A percentile compares a stretch with the other conserved stretches of the same genome.
Conservation (phyloP, 305 asterid genomes). For the Lippia alba region DNA sequence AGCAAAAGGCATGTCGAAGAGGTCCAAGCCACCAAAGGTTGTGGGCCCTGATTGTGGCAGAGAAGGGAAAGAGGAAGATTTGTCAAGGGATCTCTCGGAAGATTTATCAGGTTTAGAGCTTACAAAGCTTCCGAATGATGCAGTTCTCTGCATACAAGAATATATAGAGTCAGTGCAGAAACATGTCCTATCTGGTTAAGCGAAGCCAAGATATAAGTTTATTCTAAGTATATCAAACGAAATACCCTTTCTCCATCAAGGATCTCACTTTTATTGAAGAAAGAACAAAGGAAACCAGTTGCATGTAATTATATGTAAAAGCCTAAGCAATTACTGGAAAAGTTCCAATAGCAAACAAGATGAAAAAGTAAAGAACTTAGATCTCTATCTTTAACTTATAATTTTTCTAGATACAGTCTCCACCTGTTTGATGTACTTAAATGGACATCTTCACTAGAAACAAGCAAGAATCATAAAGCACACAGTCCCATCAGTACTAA, state of each 20-base stretch:
- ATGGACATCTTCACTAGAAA: background rate
- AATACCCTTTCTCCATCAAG: background rate
- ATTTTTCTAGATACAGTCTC: slow-evolving; percentile 3
- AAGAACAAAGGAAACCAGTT: background rate
- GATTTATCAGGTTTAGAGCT: slow-evolving; percentile 49
- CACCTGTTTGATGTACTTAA: background rate
- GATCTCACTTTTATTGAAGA: slow-evolving; percentile 6
- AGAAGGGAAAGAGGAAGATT: slow-evolving; percentile 48
- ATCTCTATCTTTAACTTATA: slow-evolving; percentile 4
- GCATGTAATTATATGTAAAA: background rate
- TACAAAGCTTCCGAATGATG: slow-evolving; percentile 70
- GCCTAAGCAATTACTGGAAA: background rate
- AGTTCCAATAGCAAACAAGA: background rate
- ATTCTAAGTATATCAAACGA: background rate
- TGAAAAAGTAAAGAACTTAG: background rate
- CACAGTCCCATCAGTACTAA: background rate
- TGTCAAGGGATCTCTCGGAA: slow-evolving; percentile 41
- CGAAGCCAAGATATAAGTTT: background rate
- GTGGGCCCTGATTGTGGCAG: slow-evolving; percentile 39
- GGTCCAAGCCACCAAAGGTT: slow-evolving; percentile 51
- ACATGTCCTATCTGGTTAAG: slow-evolving; percentile 3
- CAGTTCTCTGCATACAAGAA: slow-evolving; percentile 59
- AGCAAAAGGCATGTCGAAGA: slow-evolving; percentile 54
- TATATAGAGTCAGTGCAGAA: slow-evolving; percentile 36
- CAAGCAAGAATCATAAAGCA: background rate